These are phyloP conservation scores for Pseudocercospora eumusae DNA, from an alignment of 2,329 filamentous ascomycete genomes.

Conservation along the genomic window DNA sequence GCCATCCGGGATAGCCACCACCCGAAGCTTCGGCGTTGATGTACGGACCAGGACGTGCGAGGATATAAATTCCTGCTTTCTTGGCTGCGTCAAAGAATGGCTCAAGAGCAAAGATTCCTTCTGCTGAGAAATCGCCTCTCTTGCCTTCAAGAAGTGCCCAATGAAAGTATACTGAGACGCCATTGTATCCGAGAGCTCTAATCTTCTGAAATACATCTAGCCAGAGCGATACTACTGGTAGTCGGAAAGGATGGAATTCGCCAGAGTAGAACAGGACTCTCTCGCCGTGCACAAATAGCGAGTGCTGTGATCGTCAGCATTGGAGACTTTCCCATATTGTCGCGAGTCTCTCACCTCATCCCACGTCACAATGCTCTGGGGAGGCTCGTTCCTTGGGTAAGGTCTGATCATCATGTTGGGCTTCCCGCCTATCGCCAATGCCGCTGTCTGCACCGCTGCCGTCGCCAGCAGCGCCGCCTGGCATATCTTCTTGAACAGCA, in stretches of 20 bases:
- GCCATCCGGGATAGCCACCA: constrained; percentile 79
- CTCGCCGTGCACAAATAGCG: constrained; percentile 69
- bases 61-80: constrained; percentile 72
- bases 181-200: constrained; percentile 76
- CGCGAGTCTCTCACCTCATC: constrained; percentile 52
- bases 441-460: constrained; percentile 34
- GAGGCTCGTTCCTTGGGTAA: constrained; percentile 49
- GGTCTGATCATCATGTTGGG: constrained; percentile 53
- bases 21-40: constrained; percentile 78
- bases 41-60: constrained; percentile 55
- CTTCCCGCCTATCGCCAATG: constrained; percentile 53
- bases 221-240: constrained; percentile 64
- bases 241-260: constrained; percentile 70
- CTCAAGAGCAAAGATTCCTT: constrained; percentile 71
- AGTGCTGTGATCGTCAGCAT: constrained; percentile 47
- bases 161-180: constrained; percentile 75
- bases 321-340: background rate
- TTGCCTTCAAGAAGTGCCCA: constrained; percentile 78
- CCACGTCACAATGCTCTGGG: constrained; percentile 67
- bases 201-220: constrained; percentile 80
- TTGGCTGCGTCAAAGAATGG: constrained; percentile 75
- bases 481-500: constrained; percentile 33
- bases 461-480: constrained; percentile 33
- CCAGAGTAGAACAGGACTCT: constrained; percentile 71
- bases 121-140: constrained; percentile 66